A percentile compares a stretch with the other conserved stretches of the same genome.
Conservation (phyloP, 2,329 filamentous ascomycete genomes). For the Aspergillus sp. region DNA sequence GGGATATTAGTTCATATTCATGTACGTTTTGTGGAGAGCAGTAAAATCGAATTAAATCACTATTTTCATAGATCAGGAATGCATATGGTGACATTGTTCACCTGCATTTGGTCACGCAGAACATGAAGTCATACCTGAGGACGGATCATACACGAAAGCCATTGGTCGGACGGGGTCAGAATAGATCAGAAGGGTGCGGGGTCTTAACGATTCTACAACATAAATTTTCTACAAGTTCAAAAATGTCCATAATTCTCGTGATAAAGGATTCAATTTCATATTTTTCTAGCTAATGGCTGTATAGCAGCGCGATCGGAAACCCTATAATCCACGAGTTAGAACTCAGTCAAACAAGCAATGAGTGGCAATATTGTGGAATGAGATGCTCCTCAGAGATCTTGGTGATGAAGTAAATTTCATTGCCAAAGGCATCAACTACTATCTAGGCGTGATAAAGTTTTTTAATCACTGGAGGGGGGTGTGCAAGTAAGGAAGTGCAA, state of each 20-base stretch:
- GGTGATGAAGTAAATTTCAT: slow-evolving; percentile 63
- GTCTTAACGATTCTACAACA: background rate
- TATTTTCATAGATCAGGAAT: background rate
- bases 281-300: background rate
- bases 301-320: background rate
- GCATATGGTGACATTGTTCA: background rate
- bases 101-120: background rate
- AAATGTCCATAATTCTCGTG: background rate
- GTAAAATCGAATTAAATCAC: background rate
- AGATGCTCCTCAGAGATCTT: slow-evolving; percentile 65
- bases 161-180: too few relatives aligned
- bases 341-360: slow-evolving; percentile 17
- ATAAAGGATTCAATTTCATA: background rate
- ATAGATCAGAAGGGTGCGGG: too few relatives aligned
- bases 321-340: slow-evolving; percentile 24
- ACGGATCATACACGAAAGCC: too few relatives aligned
- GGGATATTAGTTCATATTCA: slow-evolving; percentile 10
- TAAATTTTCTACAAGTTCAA: background rate
- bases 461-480: slow-evolving; percentile 65
- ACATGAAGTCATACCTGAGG: too few relatives aligned
- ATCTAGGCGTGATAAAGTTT: slow-evolving; percentile 61
- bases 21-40: background rate
- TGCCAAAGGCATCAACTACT: slow-evolving; percentile 64
- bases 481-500: slow-evolving; percentile 4
- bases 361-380: slow-evolving; percentile 18